A percentile compares a stretch with the other conserved stretches of the same genome.
phyloP scores from a whole-genome alignment of 1,139 yeast genomes.

The Suhomyces taliae region DNA sequence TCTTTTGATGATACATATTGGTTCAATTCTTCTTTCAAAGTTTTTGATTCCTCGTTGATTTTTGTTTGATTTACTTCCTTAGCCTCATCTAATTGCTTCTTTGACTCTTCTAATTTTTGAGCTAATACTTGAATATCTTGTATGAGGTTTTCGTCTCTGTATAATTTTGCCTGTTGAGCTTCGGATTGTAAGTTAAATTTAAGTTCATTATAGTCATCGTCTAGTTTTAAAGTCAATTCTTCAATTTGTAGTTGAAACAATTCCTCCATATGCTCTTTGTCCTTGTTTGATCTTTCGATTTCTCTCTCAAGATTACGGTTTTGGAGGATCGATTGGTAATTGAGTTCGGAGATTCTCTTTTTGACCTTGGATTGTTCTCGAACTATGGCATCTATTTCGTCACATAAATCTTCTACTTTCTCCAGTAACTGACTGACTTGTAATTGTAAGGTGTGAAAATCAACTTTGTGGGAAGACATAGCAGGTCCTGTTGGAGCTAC shows the following conservation, averaged over 20 bases:
- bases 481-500: neutral
- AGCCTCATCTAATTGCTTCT: conserved; percentile 14
- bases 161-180: conserved; percentile 26
- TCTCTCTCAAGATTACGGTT: conserved; percentile 13
- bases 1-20: conserved; percentile 16
- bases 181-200: conserved; percentile 35
- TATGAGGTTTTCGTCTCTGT: conserved; percentile 25
- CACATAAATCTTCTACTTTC: conserved; percentile 12
- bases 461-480: neutral
- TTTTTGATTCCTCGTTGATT: conserved; percentile 17
- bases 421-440: conserved; percentile 5
- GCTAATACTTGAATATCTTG: conserved; percentile 20
- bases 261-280: conserved; percentile 13
- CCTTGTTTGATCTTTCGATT: conserved; percentile 9
- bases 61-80: conserved; percentile 13
- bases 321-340: conserved; percentile 6
- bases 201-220: conserved; percentile 31
- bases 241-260: conserved; percentile 14
- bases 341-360: conserved; percentile 9
- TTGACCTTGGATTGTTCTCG: conserved; percentile 13
- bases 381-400: conserved; percentile 13
- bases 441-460: conserved; percentile 4
- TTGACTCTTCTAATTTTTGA: conserved; percentile 12
- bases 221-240: conserved; percentile 18
- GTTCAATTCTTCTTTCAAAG: conserved; percentile 22